Base-by-base conservation (phyloP, 495 filamentous ascomycete species). In the Pseudoneurospora amorphoporcata region DNA sequence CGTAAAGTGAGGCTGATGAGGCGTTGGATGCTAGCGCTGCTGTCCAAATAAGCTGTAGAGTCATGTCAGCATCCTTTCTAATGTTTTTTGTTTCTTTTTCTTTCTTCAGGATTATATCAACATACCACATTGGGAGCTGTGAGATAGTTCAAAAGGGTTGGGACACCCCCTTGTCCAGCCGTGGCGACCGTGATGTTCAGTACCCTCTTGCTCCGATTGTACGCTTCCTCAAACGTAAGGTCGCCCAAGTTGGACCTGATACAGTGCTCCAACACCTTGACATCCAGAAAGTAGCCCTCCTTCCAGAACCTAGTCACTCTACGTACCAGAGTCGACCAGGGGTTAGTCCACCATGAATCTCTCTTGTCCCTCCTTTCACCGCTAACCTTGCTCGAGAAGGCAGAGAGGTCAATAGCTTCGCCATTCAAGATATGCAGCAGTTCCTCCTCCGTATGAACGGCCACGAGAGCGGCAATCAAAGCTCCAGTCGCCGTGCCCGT, bases 181-280 rank as follows among this genome's bases (percentile, higher is more conserved):
- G 91, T 91, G 2, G 91, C 91, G 47, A 98, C 90, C 1, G 94
- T 97, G 78, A 98, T 97, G 78, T 97, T 97, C 73, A 98, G 84
- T 32, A 97, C 90, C 39, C 93, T 85, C 77, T 94, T 95, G 12
- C 94, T 97, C 68, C 89, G 87, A 41, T 90, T 86, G 78, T 95
- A 97, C 3, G 95, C 95, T 80, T 98, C 95, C 82, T 97, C 93
- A 75, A 98, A 98, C 0, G 94, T 98, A 29, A 97, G 78, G 75
- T 97, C 92, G 8, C 93, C 94, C 4, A 97, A 88, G 76, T 97
- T 97, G 12, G 89, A 88, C 38, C 91, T 86, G 3, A 97, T 92
- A 76, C 93, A 95, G 70, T 95, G 89, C 77, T 97, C 94, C 61
- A 98, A 81, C 29, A 96, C 88, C 68, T 87, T 88, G 3, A 91